These are phyloP conservation scores for Pichia sp. DNA, from an alignment of 1,139 yeast species.

Conservation along the genomic window DNA sequence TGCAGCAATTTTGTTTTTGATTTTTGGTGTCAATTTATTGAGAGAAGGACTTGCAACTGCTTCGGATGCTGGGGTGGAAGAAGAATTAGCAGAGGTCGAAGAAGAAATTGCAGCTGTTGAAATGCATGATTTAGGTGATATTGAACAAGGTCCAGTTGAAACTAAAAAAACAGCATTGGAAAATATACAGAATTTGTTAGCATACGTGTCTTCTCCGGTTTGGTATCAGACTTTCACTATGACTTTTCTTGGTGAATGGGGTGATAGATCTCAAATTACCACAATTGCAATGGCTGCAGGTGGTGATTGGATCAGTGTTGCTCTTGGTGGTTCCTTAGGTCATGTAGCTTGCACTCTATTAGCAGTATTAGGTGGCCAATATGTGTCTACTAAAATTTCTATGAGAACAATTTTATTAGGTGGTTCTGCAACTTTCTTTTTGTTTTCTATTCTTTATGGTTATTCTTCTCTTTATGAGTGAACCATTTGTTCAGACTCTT, in stretches of 20 bases:
- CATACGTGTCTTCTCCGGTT: slow-evolving; percentile 67
- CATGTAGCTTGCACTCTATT: slow-evolving; percentile 85
- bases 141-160: slow-evolving; percentile 47
- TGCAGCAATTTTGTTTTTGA: slow-evolving; percentile 73
- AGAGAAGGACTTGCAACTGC: slow-evolving; percentile 81
- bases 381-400: slow-evolving; percentile 81
- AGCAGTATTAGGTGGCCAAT: slow-evolving; percentile 92
- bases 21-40: slow-evolving; percentile 73
- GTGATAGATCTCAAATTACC: slow-evolving; percentile 96
- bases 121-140: slow-evolving; percentile 42
- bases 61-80: slow-evolving; percentile 78
- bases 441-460: slow-evolving; percentile 76
- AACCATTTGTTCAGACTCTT: not conserved
- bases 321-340: slow-evolving; percentile 83
- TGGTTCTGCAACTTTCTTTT: slow-evolving; percentile 79
- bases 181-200: slow-evolving; percentile 17
- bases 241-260: slow-evolving; percentile 99
- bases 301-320: slow-evolving; percentile 82
- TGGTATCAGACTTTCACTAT: slow-evolving; percentile 94
- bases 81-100: slow-evolving; percentile 94
- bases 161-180: not conserved
- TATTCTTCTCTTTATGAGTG: slow-evolving; percentile 44
- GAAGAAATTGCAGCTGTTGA: slow-evolving; percentile 74
- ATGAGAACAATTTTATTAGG: slow-evolving; percentile 89
- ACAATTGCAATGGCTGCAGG: slow-evolving; percentile 99